Evolutionary conservation across 306 rosid species (phyloP).

Genomic region (Prunus mume): DNA sequence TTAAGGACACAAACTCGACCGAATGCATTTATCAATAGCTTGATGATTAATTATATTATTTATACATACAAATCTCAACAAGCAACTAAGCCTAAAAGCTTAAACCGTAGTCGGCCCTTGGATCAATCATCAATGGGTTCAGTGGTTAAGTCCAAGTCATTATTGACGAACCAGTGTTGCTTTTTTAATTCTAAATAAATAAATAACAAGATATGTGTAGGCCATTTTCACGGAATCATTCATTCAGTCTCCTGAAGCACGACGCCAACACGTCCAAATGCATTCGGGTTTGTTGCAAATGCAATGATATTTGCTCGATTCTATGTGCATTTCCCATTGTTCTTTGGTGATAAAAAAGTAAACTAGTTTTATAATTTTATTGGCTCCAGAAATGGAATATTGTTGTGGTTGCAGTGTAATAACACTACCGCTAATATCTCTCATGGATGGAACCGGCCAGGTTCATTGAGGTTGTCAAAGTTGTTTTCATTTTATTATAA

Average conservation of each 20-base stretch:
- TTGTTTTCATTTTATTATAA: background rate
- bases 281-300: too few species aligned
- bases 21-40: slow-evolving; percentile 13
- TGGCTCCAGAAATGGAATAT: background rate
- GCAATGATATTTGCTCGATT: background rate
- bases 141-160: background rate
- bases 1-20: slow-evolving; percentile 3
- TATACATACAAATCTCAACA: background rate
- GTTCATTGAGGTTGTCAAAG: background rate
- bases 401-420: background rate
- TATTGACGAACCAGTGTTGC: slow-evolving; percentile 5
- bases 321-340: background rate
- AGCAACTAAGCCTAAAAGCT: background rate
- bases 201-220: background rate
- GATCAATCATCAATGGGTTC: background rate
- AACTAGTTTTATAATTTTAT: background rate
- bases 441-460: background rate
- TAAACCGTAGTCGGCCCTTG: background rate
- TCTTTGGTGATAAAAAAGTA: background rate
- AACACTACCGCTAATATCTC: background rate
- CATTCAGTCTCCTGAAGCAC: background rate
- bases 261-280: background rate
- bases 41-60: too few species aligned
- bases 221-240: background rate
- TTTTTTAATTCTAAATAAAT: background rate